Conservation (phyloP, 768 basidiomycete species). For the Panellus pusillus region DNA sequence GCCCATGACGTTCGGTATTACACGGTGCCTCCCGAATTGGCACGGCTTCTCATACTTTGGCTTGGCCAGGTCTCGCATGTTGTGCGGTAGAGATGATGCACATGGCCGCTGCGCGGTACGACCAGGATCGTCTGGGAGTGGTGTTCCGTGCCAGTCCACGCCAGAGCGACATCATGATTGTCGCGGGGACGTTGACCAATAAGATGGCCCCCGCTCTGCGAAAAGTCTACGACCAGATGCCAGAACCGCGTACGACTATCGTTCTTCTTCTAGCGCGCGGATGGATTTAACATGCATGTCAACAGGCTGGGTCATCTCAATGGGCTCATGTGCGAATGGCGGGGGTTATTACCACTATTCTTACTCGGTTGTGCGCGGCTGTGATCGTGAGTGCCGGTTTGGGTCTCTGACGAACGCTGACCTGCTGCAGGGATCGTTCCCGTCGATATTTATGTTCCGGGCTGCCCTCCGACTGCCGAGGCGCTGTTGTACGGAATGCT, state of each 20-base stretch:
- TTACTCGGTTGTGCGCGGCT: slow-evolving; percentile 97
- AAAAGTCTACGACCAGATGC: slow-evolving; percentile 99
- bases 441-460: slow-evolving; percentile 97
- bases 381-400: slow-evolving; percentile 70
- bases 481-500: slow-evolving; percentile 96
- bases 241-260: slow-evolving; percentile 76
- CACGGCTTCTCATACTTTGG: slow-evolving; percentile 6
- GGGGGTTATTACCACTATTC: slow-evolving; percentile 98
- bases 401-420: slow-evolving; percentile 13
- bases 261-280: neutral
- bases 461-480: slow-evolving; percentile 94
- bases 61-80: slow-evolving; percentile 80
- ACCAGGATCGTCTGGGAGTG: slow-evolving; percentile 95
- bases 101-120: slow-evolving; percentile 98
- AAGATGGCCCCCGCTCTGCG: slow-evolving; percentile 99
- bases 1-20: slow-evolving; percentile 93
- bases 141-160: slow-evolving; percentile 99
- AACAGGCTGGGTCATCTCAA: slow-evolving; percentile 96
- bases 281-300: slow-evolving; percentile 9
- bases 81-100: slow-evolving; percentile 99
- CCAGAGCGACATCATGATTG: slow-evolving; percentile 98
- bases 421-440: slow-evolving; percentile 79
- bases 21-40: neutral
- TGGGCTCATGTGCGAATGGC: slow-evolving; percentile 99
- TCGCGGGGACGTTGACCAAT: slow-evolving; percentile 97